These are phyloP conservation scores for Geranomyces michiganensis DNA, from an alignment of 192 early-diverging fungal species.

Conservation along the genomic window DNA sequence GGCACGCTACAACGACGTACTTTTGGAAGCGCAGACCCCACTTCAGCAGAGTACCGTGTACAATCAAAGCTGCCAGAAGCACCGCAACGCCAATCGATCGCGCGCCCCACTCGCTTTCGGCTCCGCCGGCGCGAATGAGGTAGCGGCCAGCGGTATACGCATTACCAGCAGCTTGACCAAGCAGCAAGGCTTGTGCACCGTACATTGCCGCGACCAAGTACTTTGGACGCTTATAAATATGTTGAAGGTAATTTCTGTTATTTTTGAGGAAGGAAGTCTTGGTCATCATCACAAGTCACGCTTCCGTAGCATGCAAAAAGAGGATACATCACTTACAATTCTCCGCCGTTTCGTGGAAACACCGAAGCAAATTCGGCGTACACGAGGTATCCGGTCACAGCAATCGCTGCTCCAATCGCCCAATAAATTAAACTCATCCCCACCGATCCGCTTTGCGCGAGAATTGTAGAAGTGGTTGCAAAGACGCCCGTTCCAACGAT, in stretches of 20 bases:
- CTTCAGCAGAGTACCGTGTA: constrained; percentile 9
- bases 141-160: constrained; percentile 10
- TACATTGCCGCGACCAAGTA: constrained; percentile 17
- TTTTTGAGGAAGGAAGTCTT: background rate
- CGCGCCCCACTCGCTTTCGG: constrained; percentile 1
- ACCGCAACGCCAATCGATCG: background rate
- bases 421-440: constrained; percentile 51
- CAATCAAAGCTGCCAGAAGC: constrained; percentile 4
- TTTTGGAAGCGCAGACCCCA: constrained; percentile 25
- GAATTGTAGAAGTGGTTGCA: constrained; percentile 43
- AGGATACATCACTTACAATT: too few species aligned
- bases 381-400: constrained; percentile 37
- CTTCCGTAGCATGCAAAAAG: too few species aligned
- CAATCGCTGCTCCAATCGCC: constrained; percentile 42
- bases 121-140: background rate
- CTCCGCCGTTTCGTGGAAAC: constrained; percentile 60
- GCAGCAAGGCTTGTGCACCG: constrained; percentile 17
- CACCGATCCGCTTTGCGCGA: constrained; percentile 39
- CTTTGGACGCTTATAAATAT: constrained; percentile 20
- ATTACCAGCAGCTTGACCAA: constrained; percentile 21
- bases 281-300: too few species aligned
- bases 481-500: constrained; percentile 56
- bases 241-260: constrained; percentile 21
- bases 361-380: constrained; percentile 29
- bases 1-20: background rate